Conservation (phyloP, 164 flowering plant genomes). For the Vitis amurensis region DNA sequence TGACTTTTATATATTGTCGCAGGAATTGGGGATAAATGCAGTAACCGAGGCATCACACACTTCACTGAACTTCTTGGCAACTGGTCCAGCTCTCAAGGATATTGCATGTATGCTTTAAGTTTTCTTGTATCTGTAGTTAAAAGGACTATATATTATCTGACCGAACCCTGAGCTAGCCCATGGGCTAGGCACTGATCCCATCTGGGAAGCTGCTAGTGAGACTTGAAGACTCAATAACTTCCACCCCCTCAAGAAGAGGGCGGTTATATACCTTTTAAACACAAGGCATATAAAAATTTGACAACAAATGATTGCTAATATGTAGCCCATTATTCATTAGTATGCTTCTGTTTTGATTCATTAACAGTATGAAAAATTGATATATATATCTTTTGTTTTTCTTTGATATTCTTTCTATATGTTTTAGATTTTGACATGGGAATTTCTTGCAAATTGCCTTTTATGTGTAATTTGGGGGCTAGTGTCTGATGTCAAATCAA, state of each 20-base stretch:
- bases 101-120: conserved; percentile 49
- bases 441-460: too few relatives aligned
- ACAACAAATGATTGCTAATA: too few relatives aligned
- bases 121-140: neutral
- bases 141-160: neutral
- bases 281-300: too few relatives aligned
- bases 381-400: too few relatives aligned
- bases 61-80: conserved; percentile 48
- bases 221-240: neutral
- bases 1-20: conserved; percentile 7
- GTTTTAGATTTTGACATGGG: too few relatives aligned
- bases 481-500: too few relatives aligned
- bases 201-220: neutral
- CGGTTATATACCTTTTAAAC: neutral
- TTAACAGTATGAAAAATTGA: too few relatives aligned
- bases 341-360: too few relatives aligned
- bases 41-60: conserved; percentile 29
- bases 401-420: too few relatives aligned
- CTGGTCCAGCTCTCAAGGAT: conserved; percentile 60
- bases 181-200: neutral
- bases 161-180: neutral
- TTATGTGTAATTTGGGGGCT: too few relatives aligned
- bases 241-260: neutral
- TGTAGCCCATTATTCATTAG: too few relatives aligned
- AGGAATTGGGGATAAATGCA: conserved; percentile 60